These are phyloP conservation scores for Colletotrichum tanaceti DNA, from an alignment of 2,329 filamentous ascomycete species.

Conservation along the genomic window DNA sequence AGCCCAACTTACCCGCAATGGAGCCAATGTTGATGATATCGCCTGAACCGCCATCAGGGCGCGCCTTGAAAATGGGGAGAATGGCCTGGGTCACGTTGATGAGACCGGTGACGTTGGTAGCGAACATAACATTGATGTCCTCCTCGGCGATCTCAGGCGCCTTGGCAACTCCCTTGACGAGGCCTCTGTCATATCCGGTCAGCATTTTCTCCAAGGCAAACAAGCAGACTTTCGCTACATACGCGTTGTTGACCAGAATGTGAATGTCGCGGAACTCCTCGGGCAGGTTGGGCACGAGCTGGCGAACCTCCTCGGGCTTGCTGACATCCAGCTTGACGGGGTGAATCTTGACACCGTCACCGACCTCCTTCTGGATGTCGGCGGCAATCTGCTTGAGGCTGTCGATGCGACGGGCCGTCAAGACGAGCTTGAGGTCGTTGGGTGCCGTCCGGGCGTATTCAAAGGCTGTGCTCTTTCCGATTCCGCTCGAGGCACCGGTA, in stretches of 20 bases:
- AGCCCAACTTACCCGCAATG: constrained; percentile 72
- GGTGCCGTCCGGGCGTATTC: constrained; percentile 92
- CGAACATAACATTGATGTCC: constrained; percentile 89
- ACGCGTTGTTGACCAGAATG: constrained; percentile 97
- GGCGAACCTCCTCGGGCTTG: constrained; percentile 77
- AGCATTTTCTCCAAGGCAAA: background rate
- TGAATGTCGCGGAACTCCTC: constrained; percentile 87
- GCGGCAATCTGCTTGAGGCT: constrained; percentile 79
- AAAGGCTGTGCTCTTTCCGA: constrained; percentile 84
- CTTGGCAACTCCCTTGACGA: constrained; percentile 88
- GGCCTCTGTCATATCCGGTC: constrained; percentile 67
- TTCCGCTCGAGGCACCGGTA: constrained; percentile 93
- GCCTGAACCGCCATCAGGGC: constrained; percentile 79
- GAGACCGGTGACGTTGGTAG: constrained; percentile 92
- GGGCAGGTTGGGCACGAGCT: constrained; percentile 79
- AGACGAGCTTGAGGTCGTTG: constrained; percentile 81
- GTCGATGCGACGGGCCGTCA: constrained; percentile 90
- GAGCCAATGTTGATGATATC: constrained; percentile 97
- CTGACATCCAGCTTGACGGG: constrained; percentile 90
- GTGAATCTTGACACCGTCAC: constrained; percentile 82
- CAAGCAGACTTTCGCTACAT: constrained; percentile 52
- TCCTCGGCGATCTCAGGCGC: constrained; percentile 84
- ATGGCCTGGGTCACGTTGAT: constrained; percentile 97
- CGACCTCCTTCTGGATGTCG: constrained; percentile 81
- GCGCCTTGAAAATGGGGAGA: constrained; percentile 82